These are phyloP conservation scores for Austroboletus niveus DNA, from an alignment of 1,284 basidiomycete genomes.

Conservation along the genomic window DNA sequence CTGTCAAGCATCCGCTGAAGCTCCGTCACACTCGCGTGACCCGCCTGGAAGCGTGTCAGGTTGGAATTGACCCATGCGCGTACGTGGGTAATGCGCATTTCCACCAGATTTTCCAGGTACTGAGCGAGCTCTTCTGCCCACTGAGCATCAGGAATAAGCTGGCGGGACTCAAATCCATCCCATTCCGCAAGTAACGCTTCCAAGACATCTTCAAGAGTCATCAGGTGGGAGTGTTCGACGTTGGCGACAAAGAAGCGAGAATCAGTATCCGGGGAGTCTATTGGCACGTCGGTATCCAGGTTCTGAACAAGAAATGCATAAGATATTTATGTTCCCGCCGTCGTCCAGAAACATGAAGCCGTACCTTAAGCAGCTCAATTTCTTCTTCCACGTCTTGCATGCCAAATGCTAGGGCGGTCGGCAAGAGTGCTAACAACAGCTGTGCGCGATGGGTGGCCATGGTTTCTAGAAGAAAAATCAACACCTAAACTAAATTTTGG, in stretches of 20 bases:
- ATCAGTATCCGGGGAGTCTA: conserved; percentile 37
- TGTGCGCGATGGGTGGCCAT: conserved; percentile 54
- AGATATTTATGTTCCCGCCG: not conserved
- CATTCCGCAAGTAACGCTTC: conserved; percentile 33
- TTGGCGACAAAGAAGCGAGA: conserved; percentile 38
- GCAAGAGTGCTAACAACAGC: conserved; percentile 40
- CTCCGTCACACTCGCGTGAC: conserved; percentile 45
- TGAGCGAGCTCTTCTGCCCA: conserved; percentile 41
- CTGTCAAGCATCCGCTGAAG: conserved; percentile 44
- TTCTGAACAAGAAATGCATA: conserved; percentile 37
- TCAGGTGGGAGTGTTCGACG: conserved; percentile 17
- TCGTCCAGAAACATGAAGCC: rapidly evolving
- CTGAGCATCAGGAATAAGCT: conserved; percentile 37
- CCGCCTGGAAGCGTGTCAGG: conserved; percentile 43
- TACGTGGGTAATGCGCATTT: conserved; percentile 45
- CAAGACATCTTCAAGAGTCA: conserved; percentile 30
- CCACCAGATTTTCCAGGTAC: conserved; percentile 40
- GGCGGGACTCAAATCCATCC: conserved; percentile 32
- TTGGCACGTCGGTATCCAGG: conserved; percentile 43
- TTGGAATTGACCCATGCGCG: conserved; percentile 50
- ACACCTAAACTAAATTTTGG: conserved; percentile 27
- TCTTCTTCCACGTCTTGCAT: conserved; percentile 45
- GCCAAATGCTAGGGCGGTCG: conserved; percentile 46
- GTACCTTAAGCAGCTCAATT: conserved; percentile 49
- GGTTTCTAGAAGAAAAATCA: conserved; percentile 42